Conservation (phyloP, 2,329 filamentous ascomycete genomes). For the Hirsutella minnesotensis region DNA sequence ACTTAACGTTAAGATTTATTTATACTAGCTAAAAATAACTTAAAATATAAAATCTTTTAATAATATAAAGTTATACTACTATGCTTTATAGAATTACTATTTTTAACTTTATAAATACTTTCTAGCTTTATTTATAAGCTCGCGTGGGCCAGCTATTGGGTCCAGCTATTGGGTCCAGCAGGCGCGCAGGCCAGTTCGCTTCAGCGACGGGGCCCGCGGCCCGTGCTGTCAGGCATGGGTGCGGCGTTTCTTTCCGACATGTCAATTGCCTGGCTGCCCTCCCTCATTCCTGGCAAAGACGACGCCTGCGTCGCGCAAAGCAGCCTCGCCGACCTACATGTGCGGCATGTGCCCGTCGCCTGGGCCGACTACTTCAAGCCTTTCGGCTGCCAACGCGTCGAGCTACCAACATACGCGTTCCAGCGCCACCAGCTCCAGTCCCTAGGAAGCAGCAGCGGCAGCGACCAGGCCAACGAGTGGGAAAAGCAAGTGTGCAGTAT, state of each 20-base stretch:
- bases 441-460: too few species aligned
- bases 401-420: constrained; percentile 20
- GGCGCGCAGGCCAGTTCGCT: constrained; percentile 53
- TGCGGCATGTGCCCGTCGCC: constrained; percentile 12
- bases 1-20: too few species aligned
- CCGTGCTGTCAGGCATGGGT: constrained; percentile 17
- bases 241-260: constrained; percentile 8
- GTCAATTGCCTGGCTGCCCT: constrained; percentile 13
- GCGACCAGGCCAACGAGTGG: too few species aligned
- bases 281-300: constrained; percentile 10
- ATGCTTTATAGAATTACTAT: too few species aligned
- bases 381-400: constrained; percentile 13
- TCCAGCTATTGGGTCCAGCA: constrained; percentile 48
- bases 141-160: constrained; percentile 33
- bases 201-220: constrained; percentile 25
- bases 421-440: constrained; percentile 10
- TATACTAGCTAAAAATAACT: too few species aligned
- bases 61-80: too few species aligned
- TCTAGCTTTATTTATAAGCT: too few species aligned
- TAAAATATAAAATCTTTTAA: too few species aligned
- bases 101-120: too few species aligned
- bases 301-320: constrained; percentile 8
- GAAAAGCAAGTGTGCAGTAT: too few species aligned
- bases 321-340: constrained; percentile 13
- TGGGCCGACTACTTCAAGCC: constrained; percentile 17